A percentile compares a stretch with the other conserved stretches of the same genome.
Evolutionary conservation across 768 basidiomycete genomes (phyloP).

Genomic region (Arthromyces matolae): DNA sequence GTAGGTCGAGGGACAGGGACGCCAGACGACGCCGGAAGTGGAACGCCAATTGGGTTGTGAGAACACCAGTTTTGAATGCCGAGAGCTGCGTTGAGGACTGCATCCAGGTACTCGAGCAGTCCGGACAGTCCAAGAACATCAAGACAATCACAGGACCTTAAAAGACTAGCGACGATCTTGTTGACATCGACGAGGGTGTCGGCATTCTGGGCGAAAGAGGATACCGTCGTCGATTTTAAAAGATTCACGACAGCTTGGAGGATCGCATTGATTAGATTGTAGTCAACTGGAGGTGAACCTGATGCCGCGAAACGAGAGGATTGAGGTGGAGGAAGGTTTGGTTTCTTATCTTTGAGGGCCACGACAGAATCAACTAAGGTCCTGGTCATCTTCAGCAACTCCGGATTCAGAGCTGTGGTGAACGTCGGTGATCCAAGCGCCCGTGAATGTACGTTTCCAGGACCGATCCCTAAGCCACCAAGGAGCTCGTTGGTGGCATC

Average conservation of each 20-base stretch:
- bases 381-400: slow-evolving; percentile 15
- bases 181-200: slow-evolving; percentile 9
- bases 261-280: slow-evolving; percentile 11
- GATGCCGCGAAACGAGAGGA: not conserved
- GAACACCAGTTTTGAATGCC: slow-evolving; percentile 13
- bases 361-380: slow-evolving; percentile 18
- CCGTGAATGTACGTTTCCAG: slow-evolving; percentile 3
- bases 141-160: slow-evolving; percentile 11
- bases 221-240: slow-evolving; percentile 16
- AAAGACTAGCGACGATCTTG: not conserved
- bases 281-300: not conserved
- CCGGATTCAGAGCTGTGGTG: slow-evolving; percentile 11
- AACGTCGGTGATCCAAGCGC: not conserved
- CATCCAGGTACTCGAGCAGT: slow-evolving; percentile 4
- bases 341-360: slow-evolving; percentile 13
- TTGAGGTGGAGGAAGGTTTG: slow-evolving; percentile 3
- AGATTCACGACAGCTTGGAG: slow-evolving; percentile 15
- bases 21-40: not conserved
- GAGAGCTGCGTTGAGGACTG: slow-evolving; percentile 6
- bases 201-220: slow-evolving; percentile 15
- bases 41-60: slow-evolving; percentile 8
- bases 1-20: not conserved
- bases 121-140: slow-evolving; percentile 3
- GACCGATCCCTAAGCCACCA: slow-evolving; percentile 6
- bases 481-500: slow-evolving; percentile 4